Evolutionary conservation across 192 early-diverging fungal species (phyloP).

Genomic region (Kappamyces sp.): DNA sequence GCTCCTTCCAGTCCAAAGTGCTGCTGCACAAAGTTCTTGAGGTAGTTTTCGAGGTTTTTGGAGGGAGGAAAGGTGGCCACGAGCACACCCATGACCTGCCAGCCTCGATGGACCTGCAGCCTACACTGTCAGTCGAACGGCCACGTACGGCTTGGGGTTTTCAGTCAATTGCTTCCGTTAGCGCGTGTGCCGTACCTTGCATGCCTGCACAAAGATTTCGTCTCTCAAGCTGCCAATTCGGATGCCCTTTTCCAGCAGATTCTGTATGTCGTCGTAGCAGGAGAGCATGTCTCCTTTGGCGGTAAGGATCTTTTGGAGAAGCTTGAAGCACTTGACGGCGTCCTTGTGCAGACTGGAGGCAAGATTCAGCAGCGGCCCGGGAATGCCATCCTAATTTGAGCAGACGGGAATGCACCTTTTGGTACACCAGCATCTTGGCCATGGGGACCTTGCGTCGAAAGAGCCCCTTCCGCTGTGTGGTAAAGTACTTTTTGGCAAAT

Average conservation of each 20-base stretch:
- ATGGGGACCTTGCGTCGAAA: slow-evolving; percentile 79
- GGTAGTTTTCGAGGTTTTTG: slow-evolving; percentile 77
- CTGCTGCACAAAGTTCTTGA: slow-evolving; percentile 69
- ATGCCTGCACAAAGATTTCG: slow-evolving; percentile 91
- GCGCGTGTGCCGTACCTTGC: slow-evolving; percentile 46
- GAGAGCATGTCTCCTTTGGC: slow-evolving; percentile 17
- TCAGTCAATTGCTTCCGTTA: slow-evolving; percentile 54
- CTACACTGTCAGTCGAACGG: slow-evolving; percentile 11
- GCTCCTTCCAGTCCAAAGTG: slow-evolving; percentile 36
- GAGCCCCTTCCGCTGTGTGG: slow-evolving; percentile 78
- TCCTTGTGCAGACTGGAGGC: slow-evolving; percentile 79
- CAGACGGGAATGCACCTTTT: slow-evolving; percentile 43
- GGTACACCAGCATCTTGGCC: slow-evolving; percentile 79
- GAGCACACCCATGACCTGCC: slow-evolving; percentile 77
- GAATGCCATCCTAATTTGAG: slow-evolving; percentile 56
- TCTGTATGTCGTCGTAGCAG: slow-evolving; percentile 57
- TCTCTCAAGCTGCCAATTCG: slow-evolving; percentile 72
- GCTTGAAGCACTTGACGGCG: slow-evolving; percentile 76
- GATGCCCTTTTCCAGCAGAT: slow-evolving; percentile 72
- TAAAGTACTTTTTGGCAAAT: slow-evolving; percentile 88
- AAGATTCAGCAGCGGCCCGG: slow-evolving; percentile 74
- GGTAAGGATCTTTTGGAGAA: slow-evolving; percentile 77
- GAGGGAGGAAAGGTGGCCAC: slow-evolving; percentile 86
- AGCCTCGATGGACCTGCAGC: slow-evolving; percentile 71
- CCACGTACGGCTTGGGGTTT: slow-evolving; percentile 60